phyloP scores from a whole-genome alignment of 345 rosid genomes.

The Nasturtium officinale region DNA sequence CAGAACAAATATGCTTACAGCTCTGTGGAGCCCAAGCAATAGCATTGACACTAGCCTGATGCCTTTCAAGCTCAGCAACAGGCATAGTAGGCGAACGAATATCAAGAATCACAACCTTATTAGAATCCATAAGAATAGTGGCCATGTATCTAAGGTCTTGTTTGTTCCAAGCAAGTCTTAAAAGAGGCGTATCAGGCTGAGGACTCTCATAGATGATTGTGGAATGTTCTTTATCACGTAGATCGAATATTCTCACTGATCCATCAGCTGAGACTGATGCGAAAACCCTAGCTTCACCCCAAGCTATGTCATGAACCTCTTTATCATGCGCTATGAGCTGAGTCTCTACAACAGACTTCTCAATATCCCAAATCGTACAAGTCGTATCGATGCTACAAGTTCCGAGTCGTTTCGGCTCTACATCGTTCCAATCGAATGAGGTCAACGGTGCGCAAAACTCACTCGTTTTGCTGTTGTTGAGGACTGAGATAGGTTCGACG shows the following conservation, averaged over 20 bases:
- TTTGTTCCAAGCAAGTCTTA: conserved; percentile 84
- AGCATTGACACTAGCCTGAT: conserved; percentile 67
- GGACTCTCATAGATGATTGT: conserved; percentile 84
- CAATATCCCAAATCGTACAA: conserved; percentile 94
- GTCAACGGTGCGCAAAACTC: conserved; percentile 85
- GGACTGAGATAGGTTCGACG: conserved; percentile 55
- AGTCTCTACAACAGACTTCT: conserved; percentile 75
- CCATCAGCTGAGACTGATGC: conserved; percentile 85
- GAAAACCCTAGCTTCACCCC: conserved; percentile 83
- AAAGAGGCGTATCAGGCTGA: conserved; percentile 70
- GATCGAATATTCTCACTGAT: conserved; percentile 72
- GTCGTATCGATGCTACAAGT: conserved; percentile 94
- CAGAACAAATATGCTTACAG: conserved; percentile 76
- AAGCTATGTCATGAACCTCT: conserved; percentile 82
- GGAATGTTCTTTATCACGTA: conserved; percentile 79
- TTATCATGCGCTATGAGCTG: conserved; percentile 87
- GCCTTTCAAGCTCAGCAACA: conserved; percentile 79
- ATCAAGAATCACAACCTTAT: conserved; percentile 75
- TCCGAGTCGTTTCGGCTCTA: conserved; percentile 88
- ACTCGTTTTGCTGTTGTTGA: conserved; percentile 71
- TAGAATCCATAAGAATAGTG: conserved; percentile 78
- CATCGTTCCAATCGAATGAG: conserved; percentile 95
- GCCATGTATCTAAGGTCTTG: conserved; percentile 84
- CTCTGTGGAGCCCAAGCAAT: conserved; percentile 91
- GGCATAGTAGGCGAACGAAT: conserved; percentile 73